Conservation (phyloP, 176 grass and related monocot species). For the Carex pumila region DNA sequence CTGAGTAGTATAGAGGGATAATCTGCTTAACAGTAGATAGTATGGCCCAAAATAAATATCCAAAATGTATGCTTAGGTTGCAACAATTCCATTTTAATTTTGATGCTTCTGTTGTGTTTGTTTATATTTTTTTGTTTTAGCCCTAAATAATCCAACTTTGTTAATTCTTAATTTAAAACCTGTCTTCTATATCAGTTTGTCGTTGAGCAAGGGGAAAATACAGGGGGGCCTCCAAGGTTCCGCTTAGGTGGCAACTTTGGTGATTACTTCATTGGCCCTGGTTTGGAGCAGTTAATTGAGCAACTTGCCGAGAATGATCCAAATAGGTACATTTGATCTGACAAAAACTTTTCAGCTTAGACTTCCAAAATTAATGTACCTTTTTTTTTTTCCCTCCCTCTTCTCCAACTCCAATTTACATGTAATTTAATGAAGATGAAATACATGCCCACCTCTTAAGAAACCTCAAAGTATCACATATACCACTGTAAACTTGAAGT, state of each 20-base stretch:
- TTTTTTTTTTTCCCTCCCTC: neutral
- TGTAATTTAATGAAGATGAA: neutral
- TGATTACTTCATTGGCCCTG: slow-evolving; percentile 86
- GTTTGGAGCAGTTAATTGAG: slow-evolving; percentile 87
- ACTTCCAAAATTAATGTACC: neutral
- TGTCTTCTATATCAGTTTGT: slow-evolving; percentile 12
- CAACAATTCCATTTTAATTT: neutral
- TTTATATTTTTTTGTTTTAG: neutral
- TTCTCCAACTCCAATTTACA: neutral
- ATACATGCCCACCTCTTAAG: neutral
- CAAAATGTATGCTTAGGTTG: neutral
- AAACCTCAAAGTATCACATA: neutral
- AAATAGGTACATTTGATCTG: slow-evolving; percentile 36
- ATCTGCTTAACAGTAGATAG: neutral
- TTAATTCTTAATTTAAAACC: neutral
- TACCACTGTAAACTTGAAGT: neutral
- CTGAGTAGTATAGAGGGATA: neutral
- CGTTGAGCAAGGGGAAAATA: slow-evolving; percentile 49
- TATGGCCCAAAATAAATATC: neutral
- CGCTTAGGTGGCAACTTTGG: slow-evolving; percentile 62
- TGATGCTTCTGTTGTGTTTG: neutral
- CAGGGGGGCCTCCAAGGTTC: slow-evolving; percentile 15
- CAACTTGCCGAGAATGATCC: slow-evolving; percentile 94
- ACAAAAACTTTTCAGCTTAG: neutral
- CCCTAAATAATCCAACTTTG: neutral